These are phyloP conservation scores for Pseudonectria buxi DNA, from an alignment of 2,329 filamentous ascomycete species.

Conservation along the genomic window DNA sequence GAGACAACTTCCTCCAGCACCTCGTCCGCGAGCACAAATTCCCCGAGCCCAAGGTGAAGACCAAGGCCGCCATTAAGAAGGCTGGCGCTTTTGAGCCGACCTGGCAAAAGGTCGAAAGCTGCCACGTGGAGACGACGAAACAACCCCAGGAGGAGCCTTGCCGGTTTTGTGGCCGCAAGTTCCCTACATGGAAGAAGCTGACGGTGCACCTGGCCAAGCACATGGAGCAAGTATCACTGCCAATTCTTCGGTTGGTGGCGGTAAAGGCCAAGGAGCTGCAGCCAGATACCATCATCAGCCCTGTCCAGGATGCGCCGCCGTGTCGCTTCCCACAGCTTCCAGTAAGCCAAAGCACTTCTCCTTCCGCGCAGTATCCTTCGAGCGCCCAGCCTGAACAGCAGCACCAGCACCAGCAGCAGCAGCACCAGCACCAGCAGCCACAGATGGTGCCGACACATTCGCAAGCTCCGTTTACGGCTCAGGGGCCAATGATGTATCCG, in stretches of 20 bases:
- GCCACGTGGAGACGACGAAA: slow-evolving; percentile 61
- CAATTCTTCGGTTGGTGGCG: slow-evolving; percentile 59
- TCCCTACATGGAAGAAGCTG: slow-evolving; percentile 84
- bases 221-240: slow-evolving; percentile 86
- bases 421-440: slow-evolving; percentile 3
- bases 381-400: slow-evolving; percentile 4
- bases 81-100: slow-evolving; percentile 54
- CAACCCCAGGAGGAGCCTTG: slow-evolving; percentile 72
- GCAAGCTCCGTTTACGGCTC: slow-evolving; percentile 13
- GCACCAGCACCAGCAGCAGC: slow-evolving; percentile 3
- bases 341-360: slow-evolving; percentile 13
- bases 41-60: slow-evolving; percentile 72
- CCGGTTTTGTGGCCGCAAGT: slow-evolving; percentile 76
- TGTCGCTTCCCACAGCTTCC: slow-evolving; percentile 27
- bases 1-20: slow-evolving; percentile 91
- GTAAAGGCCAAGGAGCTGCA: slow-evolving; percentile 40
- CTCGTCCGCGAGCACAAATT: slow-evolving; percentile 88
- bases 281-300: slow-evolving; percentile 60
- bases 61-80: slow-evolving; percentile 60
- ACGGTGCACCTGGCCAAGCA: slow-evolving; percentile 91
- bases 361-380: slow-evolving; percentile 14
- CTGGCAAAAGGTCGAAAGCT: slow-evolving; percentile 71
- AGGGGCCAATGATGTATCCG: slow-evolving; percentile 19
- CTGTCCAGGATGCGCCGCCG: slow-evolving; percentile 51
- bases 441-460: slow-evolving; percentile 12